Conservation (phyloP, 352 stramenopile genomes). For the Pythium brachiatum region DNA sequence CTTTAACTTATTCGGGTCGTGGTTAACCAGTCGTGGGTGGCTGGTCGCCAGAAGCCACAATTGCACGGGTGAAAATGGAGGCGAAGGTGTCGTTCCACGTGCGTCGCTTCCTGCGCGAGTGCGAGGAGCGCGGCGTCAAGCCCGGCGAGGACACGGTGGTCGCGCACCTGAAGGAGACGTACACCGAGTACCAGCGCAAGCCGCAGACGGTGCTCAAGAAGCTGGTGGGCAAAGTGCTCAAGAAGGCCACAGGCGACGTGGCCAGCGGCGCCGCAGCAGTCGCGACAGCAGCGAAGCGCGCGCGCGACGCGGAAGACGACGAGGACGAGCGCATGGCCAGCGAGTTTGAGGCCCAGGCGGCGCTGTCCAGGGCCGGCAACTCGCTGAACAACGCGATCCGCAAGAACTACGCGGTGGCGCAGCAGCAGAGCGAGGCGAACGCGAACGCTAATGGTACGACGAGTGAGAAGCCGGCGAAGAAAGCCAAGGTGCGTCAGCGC, state of each 20-base stretch:
- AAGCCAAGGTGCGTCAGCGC: slow-evolving; percentile 60
- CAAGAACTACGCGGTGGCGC: slow-evolving; percentile 53
- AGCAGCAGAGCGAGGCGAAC: slow-evolving; percentile 29
- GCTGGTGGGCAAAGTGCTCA: slow-evolving; percentile 69
- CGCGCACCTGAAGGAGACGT: slow-evolving; percentile 62
- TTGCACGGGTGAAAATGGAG: slow-evolving; percentile 42
- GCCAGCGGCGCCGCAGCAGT: slow-evolving; percentile 7
- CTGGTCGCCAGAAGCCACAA: slow-evolving; percentile 7
- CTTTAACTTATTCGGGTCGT: neutral
- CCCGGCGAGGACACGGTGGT: slow-evolving; percentile 66
- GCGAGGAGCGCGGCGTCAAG: slow-evolving; percentile 55
- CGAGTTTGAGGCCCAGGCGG: slow-evolving; percentile 45
- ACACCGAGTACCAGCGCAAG: slow-evolving; percentile 86
- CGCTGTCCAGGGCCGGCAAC: slow-evolving; percentile 36
- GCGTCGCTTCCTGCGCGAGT: slow-evolving; percentile 79
- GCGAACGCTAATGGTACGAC: neutral
- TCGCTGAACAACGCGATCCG: slow-evolving; percentile 79
- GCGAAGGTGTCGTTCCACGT: slow-evolving; percentile 87
- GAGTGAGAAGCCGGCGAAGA: slow-evolving; percentile 57
- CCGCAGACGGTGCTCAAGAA: slow-evolving; percentile 63
- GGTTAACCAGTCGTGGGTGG: slow-evolving; percentile 9
- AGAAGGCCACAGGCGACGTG: slow-evolving; percentile 37
- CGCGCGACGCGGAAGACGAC: slow-evolving; percentile 53
- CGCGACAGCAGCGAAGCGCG: slow-evolving; percentile 42
- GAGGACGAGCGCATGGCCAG: slow-evolving; percentile 62